phyloP scores from a whole-genome alignment of 495 filamentous ascomycete genomes.

The Xylaria sp. region DNA sequence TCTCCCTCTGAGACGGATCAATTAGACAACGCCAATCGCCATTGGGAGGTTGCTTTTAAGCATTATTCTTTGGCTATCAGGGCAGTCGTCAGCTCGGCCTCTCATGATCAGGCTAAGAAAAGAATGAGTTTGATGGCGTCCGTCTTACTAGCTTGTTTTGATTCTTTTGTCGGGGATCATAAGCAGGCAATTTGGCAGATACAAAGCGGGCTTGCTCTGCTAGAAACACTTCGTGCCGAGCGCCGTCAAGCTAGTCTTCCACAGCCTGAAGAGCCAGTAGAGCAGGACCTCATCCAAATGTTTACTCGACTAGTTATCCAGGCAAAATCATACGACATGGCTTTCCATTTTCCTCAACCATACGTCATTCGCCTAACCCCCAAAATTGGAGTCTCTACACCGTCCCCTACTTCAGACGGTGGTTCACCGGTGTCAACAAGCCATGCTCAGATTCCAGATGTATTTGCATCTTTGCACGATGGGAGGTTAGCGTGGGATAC shows the following conservation, averaged over 20 bases:
- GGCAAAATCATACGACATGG: conserved; percentile 66
- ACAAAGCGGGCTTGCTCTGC: conserved; percentile 52
- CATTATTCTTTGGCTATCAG: conserved; percentile 53
- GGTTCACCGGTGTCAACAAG: conserved; percentile 50
- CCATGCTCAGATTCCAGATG: conserved; percentile 52
- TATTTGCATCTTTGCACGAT: conserved; percentile 55
- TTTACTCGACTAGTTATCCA: conserved; percentile 64
- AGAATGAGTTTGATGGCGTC: conserved; percentile 57
- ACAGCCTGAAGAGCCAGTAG: conserved; percentile 54
- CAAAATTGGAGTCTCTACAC: conserved; percentile 38
- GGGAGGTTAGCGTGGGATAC: conserved; percentile 58
- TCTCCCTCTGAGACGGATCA: conserved; percentile 44
- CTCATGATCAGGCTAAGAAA: conserved; percentile 45
- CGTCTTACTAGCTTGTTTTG: conserved; percentile 57
- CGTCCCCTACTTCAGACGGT: conserved; percentile 51
- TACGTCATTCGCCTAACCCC: conserved; percentile 59
- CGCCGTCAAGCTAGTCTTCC: conserved; percentile 48
- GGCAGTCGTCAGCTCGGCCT: conserved; percentile 42
- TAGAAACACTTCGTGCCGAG: conserved; percentile 52
- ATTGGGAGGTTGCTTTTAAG: conserved; percentile 54
- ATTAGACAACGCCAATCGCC: conserved; percentile 44
- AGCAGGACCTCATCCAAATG: conserved; percentile 64
- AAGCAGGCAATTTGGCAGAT: conserved; percentile 55
- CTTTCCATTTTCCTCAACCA: conserved; percentile 65
- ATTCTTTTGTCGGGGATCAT: conserved; percentile 60